Base-by-base conservation (phyloP, 2,329 filamentous ascomycete species). In the Cadophora luteo-olivacea region DNA sequence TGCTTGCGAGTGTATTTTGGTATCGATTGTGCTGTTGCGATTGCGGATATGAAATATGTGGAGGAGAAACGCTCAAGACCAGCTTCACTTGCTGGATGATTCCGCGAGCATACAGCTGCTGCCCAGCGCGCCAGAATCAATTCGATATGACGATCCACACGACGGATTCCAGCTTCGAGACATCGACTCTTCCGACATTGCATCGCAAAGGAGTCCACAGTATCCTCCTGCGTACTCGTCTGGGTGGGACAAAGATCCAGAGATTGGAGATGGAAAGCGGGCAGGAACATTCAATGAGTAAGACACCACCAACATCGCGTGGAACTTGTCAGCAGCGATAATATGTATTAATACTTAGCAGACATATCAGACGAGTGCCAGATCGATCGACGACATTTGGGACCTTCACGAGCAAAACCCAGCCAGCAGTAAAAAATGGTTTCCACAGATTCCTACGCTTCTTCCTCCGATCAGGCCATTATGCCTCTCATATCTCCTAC, bases 401-500 rank as follows among this genome's bases (percentile, higher is more conserved):
- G 14, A 38, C n/a, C 33, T 45, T 51, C 24, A 57, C 29, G 54
- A 64, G 49, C 51, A 55, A 64, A 22, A 45, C 49, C 0, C 33
- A 52, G 24, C 65, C 51, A 52, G 45, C 49, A 38, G 24, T 66
- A 4, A 64, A 64, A 38, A 69, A 68, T 61, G 41, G 45, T 14
- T 68, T 54, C 29, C 22, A 66, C 7, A 38, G 61, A 38, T 71
- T 70, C 57, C 61, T 71, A 25, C 65, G 65, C 24, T 71, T 68
- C 49, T 24, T 69, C 16, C 71, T 70, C 32, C 68, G 68, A 63
- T 71, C 69, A 9, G 71, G 71, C 9, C 64, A 61, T 51, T 71
- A 71, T 67, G 68, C 57, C 29, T 70, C 71, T 7, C 68, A 71
- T 36, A 45, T 70, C n/a, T 68, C 62, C 16, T 71, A 71, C 52